Percentiles rank a stretch among this genome's conserved stretches.
These are phyloP conservation scores for Angomonas ambiguus DNA, from an alignment of 208 protist species.

Conservation along the genomic window DNA sequence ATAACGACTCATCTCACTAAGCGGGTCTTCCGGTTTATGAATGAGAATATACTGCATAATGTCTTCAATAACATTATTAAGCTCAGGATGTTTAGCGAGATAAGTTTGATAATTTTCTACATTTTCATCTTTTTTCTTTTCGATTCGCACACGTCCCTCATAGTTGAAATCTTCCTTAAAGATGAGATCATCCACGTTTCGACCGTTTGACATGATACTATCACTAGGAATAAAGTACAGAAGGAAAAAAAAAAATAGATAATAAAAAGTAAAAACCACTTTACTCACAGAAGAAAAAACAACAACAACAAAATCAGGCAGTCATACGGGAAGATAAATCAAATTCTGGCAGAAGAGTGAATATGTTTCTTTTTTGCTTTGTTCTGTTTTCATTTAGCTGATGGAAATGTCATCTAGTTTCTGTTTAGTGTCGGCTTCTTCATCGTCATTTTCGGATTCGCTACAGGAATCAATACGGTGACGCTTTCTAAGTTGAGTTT, in stretches of 20 bases:
- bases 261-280: not conserved
- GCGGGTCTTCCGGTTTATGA: conserved; percentile 52
- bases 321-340: not conserved
- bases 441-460: not conserved
- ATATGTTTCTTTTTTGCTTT: too few relatives aligned
- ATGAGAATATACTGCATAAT: conserved; percentile 64
- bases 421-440: not conserved
- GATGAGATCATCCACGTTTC: conserved; percentile 7
- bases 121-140: conserved; percentile 53
- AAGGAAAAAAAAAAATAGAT: not conserved
- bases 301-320: not conserved
- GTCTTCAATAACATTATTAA: conserved; percentile 54
- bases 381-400: too few relatives aligned
- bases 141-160: conserved; percentile 50
- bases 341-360: too few relatives aligned
- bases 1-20: conserved; percentile 53
- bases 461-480: not conserved
- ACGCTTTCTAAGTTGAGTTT: not conserved
- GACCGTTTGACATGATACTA: not conserved
- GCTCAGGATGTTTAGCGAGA: conserved; percentile 55
- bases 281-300: not conserved
- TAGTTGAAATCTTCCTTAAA: conserved; percentile 68
- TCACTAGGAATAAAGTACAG: not conserved
- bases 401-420: not conserved
- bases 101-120: conserved; percentile 33